These are phyloP conservation scores for Fusarium pilosicola DNA, from an alignment of 2,329 filamentous ascomycete genomes.

Conservation along the genomic window DNA sequence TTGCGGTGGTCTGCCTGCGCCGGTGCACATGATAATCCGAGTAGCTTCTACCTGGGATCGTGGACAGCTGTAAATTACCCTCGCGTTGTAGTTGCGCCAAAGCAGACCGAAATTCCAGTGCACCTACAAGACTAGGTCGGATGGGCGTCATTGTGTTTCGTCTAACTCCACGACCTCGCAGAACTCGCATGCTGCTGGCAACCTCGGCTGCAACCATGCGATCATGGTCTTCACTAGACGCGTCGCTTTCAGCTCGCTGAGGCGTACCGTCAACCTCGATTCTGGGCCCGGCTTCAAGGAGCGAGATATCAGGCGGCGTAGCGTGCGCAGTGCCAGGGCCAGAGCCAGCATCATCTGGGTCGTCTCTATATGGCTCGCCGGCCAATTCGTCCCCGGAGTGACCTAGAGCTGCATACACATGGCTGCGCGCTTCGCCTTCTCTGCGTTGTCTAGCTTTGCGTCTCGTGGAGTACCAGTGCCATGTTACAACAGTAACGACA, in stretches of 20 bases:
- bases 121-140: constrained; percentile 90
- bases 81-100: constrained; percentile 87
- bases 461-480: constrained; percentile 86
- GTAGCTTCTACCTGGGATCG: constrained; percentile 72
- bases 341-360: constrained; percentile 53
- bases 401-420: constrained; percentile 70
- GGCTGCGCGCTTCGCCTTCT: constrained; percentile 77
- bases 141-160: constrained; percentile 86
- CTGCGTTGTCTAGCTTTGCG: constrained; percentile 68
- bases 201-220: constrained; percentile 82
- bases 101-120: constrained; percentile 91
- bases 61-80: constrained; percentile 76
- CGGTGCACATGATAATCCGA: constrained; percentile 48
- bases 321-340: constrained; percentile 22
- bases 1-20: constrained; percentile 44
- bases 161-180: constrained; percentile 71
- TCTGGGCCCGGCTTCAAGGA: constrained; percentile 57
- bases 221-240: constrained; percentile 64
- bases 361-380: constrained; percentile 71
- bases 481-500: constrained; percentile 85
- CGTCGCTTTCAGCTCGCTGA: constrained; percentile 57
- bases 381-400: constrained; percentile 63
- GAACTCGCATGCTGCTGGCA: constrained; percentile 91
- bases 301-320: constrained; percentile 51
- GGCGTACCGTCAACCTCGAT: constrained; percentile 58